Evolutionary conservation across 2,329 filamentous ascomycete genomes (phyloP), one percentile per base, ranked within the genome.

Genomic region (Cryphonectria carpinicola): DNA sequence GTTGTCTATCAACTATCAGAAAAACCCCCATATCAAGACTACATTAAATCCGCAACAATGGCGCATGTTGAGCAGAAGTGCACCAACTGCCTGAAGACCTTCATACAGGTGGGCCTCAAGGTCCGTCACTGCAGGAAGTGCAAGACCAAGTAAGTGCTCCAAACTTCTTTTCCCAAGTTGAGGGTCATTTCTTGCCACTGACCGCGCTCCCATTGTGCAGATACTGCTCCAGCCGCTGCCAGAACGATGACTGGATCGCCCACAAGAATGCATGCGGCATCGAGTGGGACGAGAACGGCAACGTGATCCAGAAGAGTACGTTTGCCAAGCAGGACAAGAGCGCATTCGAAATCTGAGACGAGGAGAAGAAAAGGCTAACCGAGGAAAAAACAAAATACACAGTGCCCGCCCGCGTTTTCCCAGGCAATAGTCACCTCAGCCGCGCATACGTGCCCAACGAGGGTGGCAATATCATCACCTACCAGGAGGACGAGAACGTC

Each of bases 321-420:
- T 64, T 19, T 28, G 4, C 25, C 39, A n/a, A 4, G 10, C 61
- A 64, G 17, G 10, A 28, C 14, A 63, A 39, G 19, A 43, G 4
- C 37, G 22, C 35, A 35, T 22, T 54, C 28, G 32, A 22, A 4
- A 13, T 35, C n/a, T 17, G 49, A 25, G 49, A 54, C 8, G 28
- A 35, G 56, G 37, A 22, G 28, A n/a, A 41, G 8, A 7, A 7
- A 49, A 49, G 25, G 25, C 39, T 64, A 17, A 64, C 39, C 14
- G 19, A n/a, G 1, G 2, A 1, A 49, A 43, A 17, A 41, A 49
- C 1, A 11, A 49, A 3, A 22, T 10, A 43, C 39, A 6, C 22
- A 64, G 61, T 64, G 61, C 61, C 61, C 14, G 61, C 61, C n/a
- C 61, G 61, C 39, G 37, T 46, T 25, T n/a, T 11, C 2, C 61